Evolutionary conservation across 345 rosid genomes (phyloP).

Genomic region (Lumnitzera littorea): DNA sequence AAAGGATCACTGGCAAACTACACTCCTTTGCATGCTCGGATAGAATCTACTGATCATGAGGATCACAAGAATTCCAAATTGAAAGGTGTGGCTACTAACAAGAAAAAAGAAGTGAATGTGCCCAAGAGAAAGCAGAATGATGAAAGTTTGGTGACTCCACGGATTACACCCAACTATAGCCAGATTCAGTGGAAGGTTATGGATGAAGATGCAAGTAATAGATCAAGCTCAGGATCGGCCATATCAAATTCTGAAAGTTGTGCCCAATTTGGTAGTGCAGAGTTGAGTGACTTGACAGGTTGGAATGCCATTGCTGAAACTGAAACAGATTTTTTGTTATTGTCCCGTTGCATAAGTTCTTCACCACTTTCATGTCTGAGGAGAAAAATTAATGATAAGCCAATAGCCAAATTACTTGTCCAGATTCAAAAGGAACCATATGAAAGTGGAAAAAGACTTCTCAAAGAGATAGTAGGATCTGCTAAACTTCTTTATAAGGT

Average conservation of each 20-base stretch:
- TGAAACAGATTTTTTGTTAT: neutral
- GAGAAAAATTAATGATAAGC: too few species aligned
- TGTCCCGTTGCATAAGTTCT: too few species aligned
- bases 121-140: constrained; percentile 70
- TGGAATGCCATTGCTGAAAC: constrained; percentile 10
- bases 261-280: constrained; percentile 73
- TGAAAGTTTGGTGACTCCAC: constrained; percentile 35
- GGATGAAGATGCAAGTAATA: constrained; percentile 84
- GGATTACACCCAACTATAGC: constrained; percentile 33
- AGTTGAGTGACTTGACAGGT: constrained; percentile 94
- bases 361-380: too few species aligned
- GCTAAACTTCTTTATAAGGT: too few species aligned
- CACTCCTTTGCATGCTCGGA: constrained; percentile 70
- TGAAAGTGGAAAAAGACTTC: too few species aligned
- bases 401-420: too few species aligned
- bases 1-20: constrained; percentile 84
- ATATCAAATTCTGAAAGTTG: constrained; percentile 94
- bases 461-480: too few species aligned
- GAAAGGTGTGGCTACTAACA: constrained; percentile 47
- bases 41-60: constrained; percentile 53
- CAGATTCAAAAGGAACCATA: too few species aligned
- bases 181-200: constrained; percentile 36
- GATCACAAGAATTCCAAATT: constrained; percentile 51
- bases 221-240: constrained; percentile 97
- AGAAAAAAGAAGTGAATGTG: constrained; percentile 53